Conservation (phyloP, 768 basidiomycete genomes). For the Amanita polypyramis region DNA sequence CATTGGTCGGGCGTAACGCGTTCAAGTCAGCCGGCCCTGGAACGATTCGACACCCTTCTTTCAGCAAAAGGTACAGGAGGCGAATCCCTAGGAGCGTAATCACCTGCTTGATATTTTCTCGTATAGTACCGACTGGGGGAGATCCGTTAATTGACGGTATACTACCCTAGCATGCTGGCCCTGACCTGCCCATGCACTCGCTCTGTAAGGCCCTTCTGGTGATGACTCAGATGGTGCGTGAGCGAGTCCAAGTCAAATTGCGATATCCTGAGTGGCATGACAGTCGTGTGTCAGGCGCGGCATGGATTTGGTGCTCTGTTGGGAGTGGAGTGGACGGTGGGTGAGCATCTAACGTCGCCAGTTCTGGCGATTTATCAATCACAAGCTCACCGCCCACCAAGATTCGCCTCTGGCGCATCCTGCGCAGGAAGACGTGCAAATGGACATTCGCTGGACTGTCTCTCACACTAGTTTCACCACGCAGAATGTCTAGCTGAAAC, state of each 20-base stretch:
- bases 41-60: background rate
- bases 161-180: conserved; percentile 1
- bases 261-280: conserved; percentile 43
- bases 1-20: conserved; percentile 30
- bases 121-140: too few species aligned
- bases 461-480: background rate
- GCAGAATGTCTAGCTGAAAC: background rate
- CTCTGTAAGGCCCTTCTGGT: conserved; percentile 40
- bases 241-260: conserved; percentile 71
- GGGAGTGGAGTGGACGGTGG: conserved; percentile 10
- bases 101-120: conserved; percentile 48
- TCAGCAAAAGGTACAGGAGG: background rate
- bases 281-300: conserved; percentile 51
- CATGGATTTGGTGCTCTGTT: conserved; percentile 14
- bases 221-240: conserved; percentile 54
- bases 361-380: background rate
- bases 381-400: background rate
- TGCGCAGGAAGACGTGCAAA: background rate
- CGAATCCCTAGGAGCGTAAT: conserved; percentile 51
- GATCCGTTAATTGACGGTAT: too few species aligned
- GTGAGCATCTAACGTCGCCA: too few species aligned
- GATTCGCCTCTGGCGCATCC: background rate
- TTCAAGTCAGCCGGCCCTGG: conserved; percentile 53
- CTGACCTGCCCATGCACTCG: conserved; percentile 45
- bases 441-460: background rate